phyloP scores from a whole-genome alignment of 768 basidiomycete species.

The Boletus tomentosulus region DNA sequence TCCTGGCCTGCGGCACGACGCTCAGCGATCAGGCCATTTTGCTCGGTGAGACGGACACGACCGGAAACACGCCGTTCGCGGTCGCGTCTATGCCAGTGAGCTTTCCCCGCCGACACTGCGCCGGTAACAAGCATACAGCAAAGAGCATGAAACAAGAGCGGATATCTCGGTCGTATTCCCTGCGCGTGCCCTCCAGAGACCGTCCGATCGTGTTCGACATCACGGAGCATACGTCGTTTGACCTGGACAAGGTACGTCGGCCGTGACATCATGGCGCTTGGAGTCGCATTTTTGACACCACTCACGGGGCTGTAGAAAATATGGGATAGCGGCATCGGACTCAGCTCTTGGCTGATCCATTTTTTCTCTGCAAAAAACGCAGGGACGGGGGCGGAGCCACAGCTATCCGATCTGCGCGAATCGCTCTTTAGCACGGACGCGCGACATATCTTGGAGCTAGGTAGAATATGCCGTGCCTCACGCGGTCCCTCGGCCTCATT shows the following conservation, averaged over 20 bases:
- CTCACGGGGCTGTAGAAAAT: conserved; percentile 64
- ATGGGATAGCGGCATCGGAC: conserved; percentile 90
- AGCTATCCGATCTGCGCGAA: conserved; percentile 25
- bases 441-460: conserved; percentile 63
- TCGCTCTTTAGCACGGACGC: conserved; percentile 38
- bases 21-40: conserved; percentile 33
- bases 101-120: conserved; percentile 30
- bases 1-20: conserved; percentile 44
- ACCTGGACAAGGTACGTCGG: conserved; percentile 79
- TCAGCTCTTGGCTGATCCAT: conserved; percentile 70
- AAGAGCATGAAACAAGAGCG: conserved; percentile 57
- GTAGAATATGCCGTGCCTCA: conserved; percentile 32
- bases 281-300: not conserved
- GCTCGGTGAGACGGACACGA: conserved; percentile 37
- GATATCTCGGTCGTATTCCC: conserved; percentile 38
- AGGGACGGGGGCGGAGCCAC: not conserved
- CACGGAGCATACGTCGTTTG: conserved; percentile 82
- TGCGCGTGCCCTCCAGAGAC: conserved; percentile 2
- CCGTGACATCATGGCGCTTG: not conserved
- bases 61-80: conserved; percentile 48
- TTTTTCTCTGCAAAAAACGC: conserved; percentile 21
- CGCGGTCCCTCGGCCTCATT: not conserved
- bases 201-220: conserved; percentile 40
- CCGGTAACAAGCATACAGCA: conserved; percentile 3
- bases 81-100: conserved; percentile 68